A percentile compares a stretch with the other conserved stretches of the same genome.
phyloP scores from a whole-genome alignment of 345 rosid species.

The Arabidopsis thaliana region TAIR10.1 NC_003070.9:20670501-20671000 shows the following conservation, averaged over 20 bases:
- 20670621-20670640: conserved; percentile 40
- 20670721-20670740: conserved; percentile 32
- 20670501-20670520: conserved; percentile 25
- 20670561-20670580: conserved; percentile 28
- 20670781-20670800: not conserved
- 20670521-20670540: conserved; percentile 46
- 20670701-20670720: not conserved
- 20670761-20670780: not conserved
- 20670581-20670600: conserved; percentile 18
- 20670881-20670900: not conserved
- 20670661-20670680: conserved; percentile 38
- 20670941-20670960: not conserved
- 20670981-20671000: conserved; percentile 2
- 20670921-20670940: not conserved
- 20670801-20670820: not conserved
- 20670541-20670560: conserved; percentile 48
- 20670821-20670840: not conserved
- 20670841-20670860: too few relatives aligned
- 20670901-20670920: not conserved
- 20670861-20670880: not conserved
- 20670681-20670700: conserved; percentile 12
- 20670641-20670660: conserved; percentile 41
- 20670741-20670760: conserved; percentile 42
- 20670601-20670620: conserved; percentile 42
- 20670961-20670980: conserved; percentile 27